Conservation (phyloP, 371 early-diverging fungal species). For the Fennellomyces sp. region DNA sequence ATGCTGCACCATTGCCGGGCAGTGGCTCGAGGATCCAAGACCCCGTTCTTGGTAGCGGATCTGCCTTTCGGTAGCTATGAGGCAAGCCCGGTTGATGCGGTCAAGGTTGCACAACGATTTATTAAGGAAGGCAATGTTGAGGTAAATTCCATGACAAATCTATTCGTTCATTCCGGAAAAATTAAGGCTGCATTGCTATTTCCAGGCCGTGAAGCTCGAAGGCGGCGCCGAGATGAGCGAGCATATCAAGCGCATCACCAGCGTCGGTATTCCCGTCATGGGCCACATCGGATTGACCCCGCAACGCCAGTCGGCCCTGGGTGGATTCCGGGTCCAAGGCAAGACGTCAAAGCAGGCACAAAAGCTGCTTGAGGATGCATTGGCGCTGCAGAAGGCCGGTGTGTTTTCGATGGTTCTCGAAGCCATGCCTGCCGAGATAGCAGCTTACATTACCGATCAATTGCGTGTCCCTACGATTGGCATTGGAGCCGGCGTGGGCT, state of each 20-base stretch:
- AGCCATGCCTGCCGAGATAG: slow-evolving; percentile 90
- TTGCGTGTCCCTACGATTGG: slow-evolving; percentile 92
- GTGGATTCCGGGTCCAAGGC: slow-evolving; percentile 94
- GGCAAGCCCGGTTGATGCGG: slow-evolving; percentile 69
- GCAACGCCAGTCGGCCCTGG: slow-evolving; percentile 83
- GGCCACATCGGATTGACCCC: slow-evolving; percentile 96
- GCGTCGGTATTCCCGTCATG: slow-evolving; percentile 89
- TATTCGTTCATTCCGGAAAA: background rate
- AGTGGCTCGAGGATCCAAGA: slow-evolving; percentile 79
- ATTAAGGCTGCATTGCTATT: background rate
- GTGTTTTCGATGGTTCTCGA: slow-evolving; percentile 92
- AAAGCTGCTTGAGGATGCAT: slow-evolving; percentile 80
- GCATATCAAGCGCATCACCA: slow-evolving; percentile 73
- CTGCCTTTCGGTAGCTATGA: slow-evolving; percentile 95
- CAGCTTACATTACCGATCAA: slow-evolving; percentile 75
- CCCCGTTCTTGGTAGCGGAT: slow-evolving; percentile 84
- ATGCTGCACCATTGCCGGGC: slow-evolving; percentile 96
- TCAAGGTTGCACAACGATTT: slow-evolving; percentile 77
- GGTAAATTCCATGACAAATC: slow-evolving; percentile 26
- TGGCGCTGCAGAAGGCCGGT: slow-evolving; percentile 91
- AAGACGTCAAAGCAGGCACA: slow-evolving; percentile 80
- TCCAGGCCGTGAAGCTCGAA: slow-evolving; percentile 91
- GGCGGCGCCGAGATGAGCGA: slow-evolving; percentile 87
- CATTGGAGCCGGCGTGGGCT: slow-evolving; percentile 90
- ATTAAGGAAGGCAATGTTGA: slow-evolving; percentile 91